These are phyloP conservation scores for Neurospora crassa DNA, from an alignment of 2,329 filamentous ascomycete species.

Conservation along the genomic window DNA sequence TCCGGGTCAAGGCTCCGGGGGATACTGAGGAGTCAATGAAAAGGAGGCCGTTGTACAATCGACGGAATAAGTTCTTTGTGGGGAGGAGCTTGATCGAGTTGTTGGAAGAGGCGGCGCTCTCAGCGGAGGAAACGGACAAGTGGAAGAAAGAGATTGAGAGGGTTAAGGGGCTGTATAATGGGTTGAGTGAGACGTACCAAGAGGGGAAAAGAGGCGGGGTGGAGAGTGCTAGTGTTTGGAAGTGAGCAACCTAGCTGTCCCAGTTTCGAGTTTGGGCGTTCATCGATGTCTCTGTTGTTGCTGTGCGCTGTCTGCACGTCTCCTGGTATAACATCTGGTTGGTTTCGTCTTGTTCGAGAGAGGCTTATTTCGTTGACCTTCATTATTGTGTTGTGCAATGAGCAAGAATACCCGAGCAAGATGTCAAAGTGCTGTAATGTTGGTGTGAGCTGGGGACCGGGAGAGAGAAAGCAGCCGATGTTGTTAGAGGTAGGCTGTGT, in stretches of 20 bases:
- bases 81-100: conserved; percentile 33
- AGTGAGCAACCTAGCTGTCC: conserved; percentile 15
- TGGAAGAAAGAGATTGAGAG: conserved; percentile 33
- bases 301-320: background rate
- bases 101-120: conserved; percentile 23
- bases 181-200: conserved; percentile 39
- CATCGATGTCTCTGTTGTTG: background rate
- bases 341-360: background rate
- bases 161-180: conserved; percentile 39
- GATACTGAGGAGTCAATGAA: conserved; percentile 30
- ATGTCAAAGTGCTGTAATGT: background rate
- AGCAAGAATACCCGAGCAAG: background rate
- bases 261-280: no score
- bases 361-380: background rate
- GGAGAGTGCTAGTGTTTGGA: conserved; percentile 39
- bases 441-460: background rate
- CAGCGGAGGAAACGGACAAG: conserved; percentile 20
- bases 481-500: background rate
- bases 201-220: conserved; percentile 33
- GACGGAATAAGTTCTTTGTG: conserved; percentile 45
- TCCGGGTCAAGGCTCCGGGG: conserved; percentile 32
- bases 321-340: background rate
- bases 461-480: background rate
- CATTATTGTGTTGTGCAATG: background rate
- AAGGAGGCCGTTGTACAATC: conserved; percentile 40